phyloP scores from a whole-genome alignment of 2,329 filamentous ascomycete genomes.

The Albophoma yamanashiensis region DNA sequence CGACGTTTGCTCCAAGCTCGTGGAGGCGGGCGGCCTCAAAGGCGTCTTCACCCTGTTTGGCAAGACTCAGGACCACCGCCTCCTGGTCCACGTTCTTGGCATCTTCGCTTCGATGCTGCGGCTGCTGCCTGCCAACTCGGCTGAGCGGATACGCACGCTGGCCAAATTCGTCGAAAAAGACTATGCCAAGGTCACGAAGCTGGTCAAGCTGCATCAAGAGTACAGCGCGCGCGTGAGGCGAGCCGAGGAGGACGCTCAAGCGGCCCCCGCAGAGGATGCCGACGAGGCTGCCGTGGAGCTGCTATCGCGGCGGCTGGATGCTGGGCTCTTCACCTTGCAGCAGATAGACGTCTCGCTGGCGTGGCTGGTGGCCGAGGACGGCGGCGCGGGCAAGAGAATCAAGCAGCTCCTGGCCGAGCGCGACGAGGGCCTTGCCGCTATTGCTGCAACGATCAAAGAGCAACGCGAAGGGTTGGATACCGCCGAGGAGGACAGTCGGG shows the following conservation, averaged over 20 bases:
- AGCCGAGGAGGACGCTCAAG: conserved; percentile 36
- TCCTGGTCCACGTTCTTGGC: conserved; percentile 70
- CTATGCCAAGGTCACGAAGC: conserved; percentile 70
- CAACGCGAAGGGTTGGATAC: conserved; percentile 42
- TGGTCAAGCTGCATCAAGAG: conserved; percentile 61
- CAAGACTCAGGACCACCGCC: conserved; percentile 62
- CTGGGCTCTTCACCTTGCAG: conserved; percentile 75
- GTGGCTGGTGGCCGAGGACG: conserved; percentile 87
- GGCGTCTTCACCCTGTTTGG: conserved; percentile 78
- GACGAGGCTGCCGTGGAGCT: conserved; percentile 58
- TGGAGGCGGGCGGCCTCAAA: conserved; percentile 79
- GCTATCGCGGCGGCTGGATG: conserved; percentile 67
- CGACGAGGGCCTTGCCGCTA: conserved; percentile 51
- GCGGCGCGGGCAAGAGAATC: conserved; percentile 58
- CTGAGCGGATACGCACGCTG: conserved; percentile 69
- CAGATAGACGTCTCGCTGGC: conserved; percentile 75
- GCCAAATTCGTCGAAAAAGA: conserved; percentile 96
- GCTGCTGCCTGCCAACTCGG: conserved; percentile 64
- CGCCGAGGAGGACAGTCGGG: conserved; percentile 47
- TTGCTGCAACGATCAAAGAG: conserved; percentile 59
- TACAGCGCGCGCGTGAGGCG: conserved; percentile 55
- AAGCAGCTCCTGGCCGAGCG: conserved; percentile 52
- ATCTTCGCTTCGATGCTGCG: conserved; percentile 79
- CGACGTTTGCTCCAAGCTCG: conserved; percentile 61
- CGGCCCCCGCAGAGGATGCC: conserved; percentile 9